Evolutionary conservation across 352 stramenopile species (phyloP).

Genomic region (Thalassiosira mediterranea): DNA sequence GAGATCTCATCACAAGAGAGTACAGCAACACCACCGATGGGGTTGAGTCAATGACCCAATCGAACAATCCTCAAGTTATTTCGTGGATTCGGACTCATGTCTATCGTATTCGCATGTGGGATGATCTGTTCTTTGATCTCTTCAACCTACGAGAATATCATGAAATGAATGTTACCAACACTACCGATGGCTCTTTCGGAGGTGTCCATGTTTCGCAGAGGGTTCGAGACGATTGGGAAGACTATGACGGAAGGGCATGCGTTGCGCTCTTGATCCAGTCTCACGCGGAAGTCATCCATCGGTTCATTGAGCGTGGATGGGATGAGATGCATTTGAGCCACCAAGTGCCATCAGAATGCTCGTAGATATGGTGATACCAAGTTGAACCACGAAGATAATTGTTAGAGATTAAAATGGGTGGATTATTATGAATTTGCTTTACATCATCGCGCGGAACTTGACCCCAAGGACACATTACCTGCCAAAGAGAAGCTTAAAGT

Average conservation of each 20-base stretch:
- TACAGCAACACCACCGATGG: slow-evolving; percentile 27
- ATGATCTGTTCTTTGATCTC: slow-evolving; percentile 34
- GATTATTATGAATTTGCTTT: no score
- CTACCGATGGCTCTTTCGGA: background rate
- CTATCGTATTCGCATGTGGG: slow-evolving; percentile 26
- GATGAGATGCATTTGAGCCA: slow-evolving; percentile 30
- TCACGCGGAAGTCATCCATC: slow-evolving; percentile 26
- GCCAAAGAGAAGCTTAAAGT: slow-evolving; percentile 81
- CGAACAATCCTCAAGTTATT: slow-evolving; percentile 18
- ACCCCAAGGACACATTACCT: slow-evolving; percentile 17
- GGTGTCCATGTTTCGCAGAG: slow-evolving; percentile 29
- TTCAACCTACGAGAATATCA: slow-evolving; percentile 36
- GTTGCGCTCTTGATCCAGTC: slow-evolving; percentile 22
- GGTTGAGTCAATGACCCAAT: slow-evolving; percentile 32
- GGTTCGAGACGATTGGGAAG: slow-evolving; percentile 8
- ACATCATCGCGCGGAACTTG: no score
- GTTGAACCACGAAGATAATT: no score
- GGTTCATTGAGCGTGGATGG: slow-evolving; percentile 26
- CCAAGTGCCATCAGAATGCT: slow-evolving; percentile 16
- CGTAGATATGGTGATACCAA: background rate
- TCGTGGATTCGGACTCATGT: slow-evolving; percentile 43
- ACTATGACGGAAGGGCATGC: slow-evolving; percentile 21
- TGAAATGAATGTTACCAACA: slow-evolving; percentile 12
- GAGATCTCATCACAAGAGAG: slow-evolving; percentile 21
- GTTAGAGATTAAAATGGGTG: no score